Conservation (phyloP, 1,139 yeast species). For the Pichia sp. region DNA sequence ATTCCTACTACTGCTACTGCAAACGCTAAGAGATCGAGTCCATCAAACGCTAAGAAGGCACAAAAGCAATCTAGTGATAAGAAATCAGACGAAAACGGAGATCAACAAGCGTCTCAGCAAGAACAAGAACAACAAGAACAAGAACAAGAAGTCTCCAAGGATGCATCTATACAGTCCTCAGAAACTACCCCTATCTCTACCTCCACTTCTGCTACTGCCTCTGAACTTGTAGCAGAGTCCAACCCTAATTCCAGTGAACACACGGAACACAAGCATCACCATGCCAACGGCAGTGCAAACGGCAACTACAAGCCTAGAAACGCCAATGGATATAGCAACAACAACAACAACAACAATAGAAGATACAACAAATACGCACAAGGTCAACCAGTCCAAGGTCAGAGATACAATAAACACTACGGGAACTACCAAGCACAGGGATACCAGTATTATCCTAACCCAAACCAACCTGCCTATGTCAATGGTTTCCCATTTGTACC, state of each 20-base stretch:
- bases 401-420: background rate
- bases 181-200: background rate
- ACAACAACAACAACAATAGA: slow-evolving; percentile 1
- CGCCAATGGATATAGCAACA: background rate
- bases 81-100: background rate
- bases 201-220: slow-evolving; percentile 39
- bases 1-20: slow-evolving; percentile 2
- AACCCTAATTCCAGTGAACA: background rate
- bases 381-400: background rate
- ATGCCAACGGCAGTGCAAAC: background rate
- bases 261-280: background rate
- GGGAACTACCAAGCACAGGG: slow-evolving; percentile 2
- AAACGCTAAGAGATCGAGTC: background rate
- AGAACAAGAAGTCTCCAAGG: background rate
- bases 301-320: background rate
- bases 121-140: background rate
- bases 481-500: too few relatives aligned
- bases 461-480: slow-evolving; percentile 1
- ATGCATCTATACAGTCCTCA: background rate
- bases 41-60: background rate
- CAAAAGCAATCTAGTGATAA: background rate
- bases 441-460: slow-evolving; percentile 2
- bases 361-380: background rate
- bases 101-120: background rate
- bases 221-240: slow-evolving; percentile 35